Base-by-base conservation (phyloP, 768 basidiomycete genomes). In the Sarcodon aspratus region DNA sequence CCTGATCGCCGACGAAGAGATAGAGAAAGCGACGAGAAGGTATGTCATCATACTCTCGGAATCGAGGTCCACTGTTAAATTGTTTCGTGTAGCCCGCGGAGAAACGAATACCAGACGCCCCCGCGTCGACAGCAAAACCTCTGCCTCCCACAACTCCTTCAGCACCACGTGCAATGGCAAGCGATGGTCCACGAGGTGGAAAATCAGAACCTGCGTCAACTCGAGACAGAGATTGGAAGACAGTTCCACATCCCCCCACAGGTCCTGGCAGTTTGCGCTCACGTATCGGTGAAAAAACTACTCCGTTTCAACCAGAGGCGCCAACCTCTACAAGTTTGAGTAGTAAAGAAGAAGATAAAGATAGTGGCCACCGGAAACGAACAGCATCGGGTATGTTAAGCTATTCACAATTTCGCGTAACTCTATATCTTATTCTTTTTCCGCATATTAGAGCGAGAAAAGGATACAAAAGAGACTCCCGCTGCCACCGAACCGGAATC, bases 11-110 rank as follows among this genome's bases (percentile, higher is more conserved):
- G 83, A 38, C 65, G 74, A 13, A 27, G 7, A 13, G 40, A 42
- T 45, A 80, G 74, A 52, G 85, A 86, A 48, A 75, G 79, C 32
- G 85, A 82, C 33, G 62, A 52, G 3, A 64, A 83, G 75, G 85
- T 83, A 63, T 48, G 69, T 53, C 51, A 17, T 27, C 15, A 44
- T 35, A 46, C 10, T 15, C 38, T 21, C 11, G 10, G 12, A n/a
- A 18, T 18, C 13, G 35, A 37, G 33, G 4, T 45, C n/a, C 8
- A n/a, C 13, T 8, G 13, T 47, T 42, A 3, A 50, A 21, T 36
- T 55, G 38, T 21, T 33, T 11, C 15, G 10, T 37, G 18, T 49
- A 79, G 78, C 54, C 68, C 43, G 62, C 58, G 42, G 81, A 82
- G 53, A 82, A 80, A 59, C 74, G 78, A 45, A 60, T 68, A 45